A percentile compares a stretch with the other conserved stretches of the same genome.
phyloP scores from a whole-genome alignment of 768 basidiomycete species.

The Phaeolepiota aurea region DNA sequence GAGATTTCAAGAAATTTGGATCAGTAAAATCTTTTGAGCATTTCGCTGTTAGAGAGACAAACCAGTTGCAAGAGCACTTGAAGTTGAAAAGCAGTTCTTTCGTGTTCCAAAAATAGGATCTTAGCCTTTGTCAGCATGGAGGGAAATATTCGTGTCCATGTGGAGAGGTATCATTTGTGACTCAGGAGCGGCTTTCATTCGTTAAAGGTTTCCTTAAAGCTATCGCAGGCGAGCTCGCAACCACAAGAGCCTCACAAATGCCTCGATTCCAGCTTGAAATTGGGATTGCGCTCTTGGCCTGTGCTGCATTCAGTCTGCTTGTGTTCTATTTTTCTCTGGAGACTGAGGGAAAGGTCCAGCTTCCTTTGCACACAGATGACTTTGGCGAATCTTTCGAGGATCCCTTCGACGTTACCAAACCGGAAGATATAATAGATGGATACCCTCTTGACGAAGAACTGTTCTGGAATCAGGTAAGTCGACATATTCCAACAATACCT shows the following conservation, averaged over 20 bases:
- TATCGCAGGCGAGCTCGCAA: not conserved
- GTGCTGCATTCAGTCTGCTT: slow-evolving; percentile 34
- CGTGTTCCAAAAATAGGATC: too few relatives aligned
- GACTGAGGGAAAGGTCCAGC: slow-evolving; percentile 35
- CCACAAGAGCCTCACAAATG: slow-evolving; percentile 29
- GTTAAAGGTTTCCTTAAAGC: not conserved
- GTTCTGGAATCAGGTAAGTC: slow-evolving; percentile 22
- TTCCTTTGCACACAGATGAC: slow-evolving; percentile 15
- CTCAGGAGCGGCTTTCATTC: not conserved
- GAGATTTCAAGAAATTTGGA: too few relatives aligned
- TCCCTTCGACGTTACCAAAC: slow-evolving; percentile 45
- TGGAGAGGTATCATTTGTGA: not conserved
- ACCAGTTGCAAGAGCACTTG: too few relatives aligned
- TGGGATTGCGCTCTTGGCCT: slow-evolving; percentile 35
- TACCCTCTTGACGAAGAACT: slow-evolving; percentile 21
- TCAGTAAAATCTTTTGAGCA: too few relatives aligned
- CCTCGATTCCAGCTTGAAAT: slow-evolving; percentile 51
- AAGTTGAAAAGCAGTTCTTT: too few relatives aligned
- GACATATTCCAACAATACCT: slow-evolving; percentile 17
- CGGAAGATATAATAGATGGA: slow-evolving; percentile 44
- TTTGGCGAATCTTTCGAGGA: slow-evolving; percentile 11
- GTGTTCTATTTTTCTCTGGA: slow-evolving; percentile 31
- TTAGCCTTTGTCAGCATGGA: not conserved
- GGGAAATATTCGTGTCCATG: not conserved
- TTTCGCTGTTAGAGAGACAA: too few relatives aligned